Evolutionary conservation across 1,139 yeast species (phyloP), one percentile per base, ranked within the genome.

Genomic region (Blastobotrys buckinghamii): DNA sequence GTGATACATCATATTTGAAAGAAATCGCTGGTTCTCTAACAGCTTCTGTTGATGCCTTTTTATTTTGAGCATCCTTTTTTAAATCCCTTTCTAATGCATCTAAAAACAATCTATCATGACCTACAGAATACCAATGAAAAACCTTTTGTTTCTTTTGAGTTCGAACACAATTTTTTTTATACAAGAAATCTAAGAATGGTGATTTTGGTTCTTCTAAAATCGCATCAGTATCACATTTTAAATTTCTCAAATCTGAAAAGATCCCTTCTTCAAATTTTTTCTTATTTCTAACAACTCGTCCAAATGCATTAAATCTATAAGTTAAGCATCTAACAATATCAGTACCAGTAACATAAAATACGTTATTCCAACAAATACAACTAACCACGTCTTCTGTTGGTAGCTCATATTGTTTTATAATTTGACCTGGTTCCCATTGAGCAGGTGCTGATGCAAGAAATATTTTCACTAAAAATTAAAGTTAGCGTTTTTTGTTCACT

Each of bases 131-230:
- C 98, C 98, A 92, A 65, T 84, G 89, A 64, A 92, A 92, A 37
- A 92, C 97, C 65, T 92, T 92, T 65, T 92, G 98, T 64, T 92
- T 92, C 74, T 92, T 92, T 62, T 92, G 97, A 1, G 98, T 92
- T 58, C 96, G 76, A 22, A 92, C 74, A 65, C 98, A 90, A 55
- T 84, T 81, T 63, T 92, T 88, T 60, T 84, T 85, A 67, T 84
- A 88, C 41, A 92, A 71, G 59, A 90, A 89, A 55, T 85, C 88
- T 52, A 92, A 74, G 63, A 92, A 89, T 42, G 81, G 84, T 0
- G 96, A 87, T 62, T 88, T 81, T 8, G 98, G 96, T 46, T 81
- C 81, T 65, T 92, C 97, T 51, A 92, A 72, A 2, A 88, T 77
- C 5, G 97, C 96, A 70, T 90, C 95, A 2, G 82, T 74, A 20